Base-by-base conservation (phyloP, 345 rosid species). In the Salix udensis region DNA sequence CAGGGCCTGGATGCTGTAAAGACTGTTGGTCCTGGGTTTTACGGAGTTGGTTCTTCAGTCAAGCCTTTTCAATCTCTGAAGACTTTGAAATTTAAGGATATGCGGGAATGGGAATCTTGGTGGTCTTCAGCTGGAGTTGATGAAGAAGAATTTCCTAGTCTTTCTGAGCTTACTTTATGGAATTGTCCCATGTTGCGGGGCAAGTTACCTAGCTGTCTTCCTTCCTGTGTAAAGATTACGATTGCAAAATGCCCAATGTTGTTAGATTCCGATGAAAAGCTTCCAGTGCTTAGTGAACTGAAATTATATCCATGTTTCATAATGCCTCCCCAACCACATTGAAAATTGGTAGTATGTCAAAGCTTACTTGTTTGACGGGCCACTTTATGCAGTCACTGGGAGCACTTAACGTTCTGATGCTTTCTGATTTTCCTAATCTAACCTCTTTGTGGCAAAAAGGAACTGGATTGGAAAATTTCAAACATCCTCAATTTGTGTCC, bases 81-180 rank as follows among this genome's bases (percentile, higher is more conserved):
- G 72, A 64, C 42, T 21, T 58, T 71, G 6, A 1, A 40, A 52
- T 82, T 86, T 39, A 61, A 39, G 60, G 18, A 21, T 67, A 82
- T 83, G 52, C 72, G 10, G 11, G 77, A 79, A 65, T 82, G 86
- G 89, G 75, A 76, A 53, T 75, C 76, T 37, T 84, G 89, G 16
- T 5, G 1, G 37, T 85, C 53, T 42, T 52, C 70, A 74, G 4
- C 71, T 60, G 5, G 74, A 30, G 36, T 64, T 64, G 66, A 31
- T 9, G 73, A 50, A 79, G 76, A 67, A 19, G 72, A 69, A n/a
- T 85, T 87, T 65, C 85, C 86, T 37, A 23, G 79, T 16, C 82
- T 83, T 36, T 78, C 58, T 7, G 65, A 77, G 70, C 85, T 85
- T 77, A 52, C 58, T 8, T 73, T 87, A 11, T 8, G 48, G 37